Evolutionary conservation across 805 yeast genomes (phyloP), one percentile per base, ranked within the genome.

Genomic region (Kluyveromyces siamensis): DNA sequence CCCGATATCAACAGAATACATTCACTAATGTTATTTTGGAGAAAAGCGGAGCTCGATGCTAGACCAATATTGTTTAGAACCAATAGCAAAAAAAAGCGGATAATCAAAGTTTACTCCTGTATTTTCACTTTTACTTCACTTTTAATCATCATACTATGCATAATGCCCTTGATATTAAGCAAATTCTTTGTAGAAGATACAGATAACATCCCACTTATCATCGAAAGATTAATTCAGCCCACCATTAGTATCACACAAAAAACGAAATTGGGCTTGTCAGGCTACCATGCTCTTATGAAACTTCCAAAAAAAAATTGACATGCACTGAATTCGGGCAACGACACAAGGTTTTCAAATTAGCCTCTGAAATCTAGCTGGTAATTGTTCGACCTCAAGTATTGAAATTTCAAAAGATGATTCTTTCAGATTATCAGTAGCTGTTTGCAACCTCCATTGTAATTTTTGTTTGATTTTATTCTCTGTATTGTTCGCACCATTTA

Each of bases 1-100:
- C 87, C 86, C 1, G 78, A 72, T 53, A 69, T 78, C 44, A 80
- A 79, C 54, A 72, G 69, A 44, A 74, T 80, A 74, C 87, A 81
- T 57, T 75, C 84, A 0, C 59, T 75, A 56, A 67, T 81, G 71
- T 60, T 81, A 38, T 72, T 81, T 52, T 81, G 87, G 87, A 62
- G 80, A 42, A 73, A 71, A 46, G 81, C 83, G 1, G 67, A 62
- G 5, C 66, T 78, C 2, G 67, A 78, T 8, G 73, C 77, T 3
- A 72, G 71, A 21, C 66, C 76, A 2, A 64, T 76, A 7, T 67
- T 78, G 1, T 63, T 70, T 17, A 72, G 65, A 49, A 72, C 76
- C 48, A 69, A 70, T 52, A 60, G 72, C 46, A 68, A 66, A 52
- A 66, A 73, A 39, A 63, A 72, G 41, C 51, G 60, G 6, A 59